Conservation (phyloP, 192 early-diverging fungal genomes). For the Gonapodya prolifera region DNA sequence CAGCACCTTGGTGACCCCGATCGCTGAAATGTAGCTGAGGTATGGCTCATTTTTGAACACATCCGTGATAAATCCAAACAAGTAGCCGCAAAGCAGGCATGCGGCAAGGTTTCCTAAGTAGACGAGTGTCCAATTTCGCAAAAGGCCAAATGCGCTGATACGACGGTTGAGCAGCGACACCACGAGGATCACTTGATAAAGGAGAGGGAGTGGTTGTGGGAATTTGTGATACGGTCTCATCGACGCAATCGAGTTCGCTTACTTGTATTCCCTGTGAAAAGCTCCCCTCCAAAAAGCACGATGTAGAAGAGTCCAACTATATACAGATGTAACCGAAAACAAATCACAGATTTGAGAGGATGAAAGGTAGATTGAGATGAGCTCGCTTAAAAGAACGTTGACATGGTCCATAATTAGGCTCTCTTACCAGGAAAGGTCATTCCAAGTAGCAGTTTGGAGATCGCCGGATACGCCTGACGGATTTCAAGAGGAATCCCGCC, state of each 20-base stretch:
- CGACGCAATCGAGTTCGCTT: neutral
- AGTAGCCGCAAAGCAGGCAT: constrained; percentile 10
- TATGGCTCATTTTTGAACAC: constrained; percentile 17
- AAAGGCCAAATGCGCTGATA: constrained; percentile 9
- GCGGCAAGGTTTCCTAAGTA: constrained; percentile 17
- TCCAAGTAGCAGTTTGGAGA: constrained; percentile 15
- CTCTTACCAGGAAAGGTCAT: constrained; percentile 13
- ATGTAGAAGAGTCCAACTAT: constrained; percentile 17
- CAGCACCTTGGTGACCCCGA: constrained; percentile 10
- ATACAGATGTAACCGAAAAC: neutral
- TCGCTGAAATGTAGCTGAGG: constrained; percentile 11
- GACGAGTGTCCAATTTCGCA: constrained; percentile 18
- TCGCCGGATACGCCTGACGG: constrained; percentile 11
- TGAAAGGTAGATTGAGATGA: too few relatives aligned
- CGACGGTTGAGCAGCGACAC: constrained; percentile 13
- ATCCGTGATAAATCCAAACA: constrained; percentile 15
- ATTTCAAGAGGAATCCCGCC: constrained; percentile 14
- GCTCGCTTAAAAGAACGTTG: too few relatives aligned
- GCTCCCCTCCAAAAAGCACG: constrained; percentile 21
- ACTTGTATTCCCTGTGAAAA: constrained; percentile 14
- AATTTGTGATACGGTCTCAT: neutral
- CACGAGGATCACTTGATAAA: constrained; percentile 16
- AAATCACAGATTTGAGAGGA: neutral
- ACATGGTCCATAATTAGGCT: too few relatives aligned
- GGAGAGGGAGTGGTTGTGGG: neutral